A percentile compares a stretch with the other conserved stretches of the same genome.
Conservation (phyloP, 1,139 yeast species). For the Suhomyces terraborum region DNA sequence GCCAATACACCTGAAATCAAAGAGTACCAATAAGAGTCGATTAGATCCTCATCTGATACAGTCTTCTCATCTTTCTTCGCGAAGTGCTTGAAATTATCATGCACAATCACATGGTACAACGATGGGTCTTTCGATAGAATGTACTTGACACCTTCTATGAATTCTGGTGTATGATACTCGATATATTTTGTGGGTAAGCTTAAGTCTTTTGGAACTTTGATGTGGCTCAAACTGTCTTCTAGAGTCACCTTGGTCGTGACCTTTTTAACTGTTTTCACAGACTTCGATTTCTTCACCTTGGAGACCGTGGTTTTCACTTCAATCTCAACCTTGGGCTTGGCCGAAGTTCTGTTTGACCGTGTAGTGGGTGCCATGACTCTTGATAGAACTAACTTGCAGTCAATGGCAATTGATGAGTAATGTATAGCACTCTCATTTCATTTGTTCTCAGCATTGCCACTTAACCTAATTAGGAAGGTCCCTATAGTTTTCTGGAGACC, state of each 20-base stretch:
- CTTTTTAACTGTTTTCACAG: constrained; percentile 3
- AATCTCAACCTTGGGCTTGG: neutral
- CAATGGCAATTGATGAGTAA: neutral
- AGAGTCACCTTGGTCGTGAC: constrained; percentile 17
- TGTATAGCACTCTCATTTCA: neutral
- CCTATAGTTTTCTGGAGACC: neutral
- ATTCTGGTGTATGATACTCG: constrained; percentile 44
- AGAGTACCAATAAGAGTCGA: constrained; percentile 38
- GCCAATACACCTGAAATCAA: constrained; percentile 55
- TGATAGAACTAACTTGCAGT: neutral
- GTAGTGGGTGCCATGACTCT: constrained; percentile 2
- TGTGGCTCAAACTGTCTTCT: constrained; percentile 34
- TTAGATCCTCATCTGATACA: constrained; percentile 14
- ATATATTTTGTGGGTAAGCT: constrained; percentile 44
- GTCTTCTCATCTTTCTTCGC: constrained; percentile 17
- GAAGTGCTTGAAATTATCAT: constrained; percentile 34
- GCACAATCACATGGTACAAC: constrained; percentile 36
- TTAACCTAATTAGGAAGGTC: constrained; percentile 1
- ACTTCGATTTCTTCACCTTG: constrained; percentile 10
- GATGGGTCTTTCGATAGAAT: constrained; percentile 47
- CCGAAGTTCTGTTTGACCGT: neutral
- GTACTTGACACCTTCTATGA: constrained; percentile 44
- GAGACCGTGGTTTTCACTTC: neutral
- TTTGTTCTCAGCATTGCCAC: neutral
- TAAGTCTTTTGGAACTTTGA: constrained; percentile 29